A percentile compares a stretch with the other conserved stretches of the same genome.
Evolutionary conservation across 768 basidiomycete genomes (phyloP).

Genomic region (Tylopilus cervinicoccineus): DNA sequence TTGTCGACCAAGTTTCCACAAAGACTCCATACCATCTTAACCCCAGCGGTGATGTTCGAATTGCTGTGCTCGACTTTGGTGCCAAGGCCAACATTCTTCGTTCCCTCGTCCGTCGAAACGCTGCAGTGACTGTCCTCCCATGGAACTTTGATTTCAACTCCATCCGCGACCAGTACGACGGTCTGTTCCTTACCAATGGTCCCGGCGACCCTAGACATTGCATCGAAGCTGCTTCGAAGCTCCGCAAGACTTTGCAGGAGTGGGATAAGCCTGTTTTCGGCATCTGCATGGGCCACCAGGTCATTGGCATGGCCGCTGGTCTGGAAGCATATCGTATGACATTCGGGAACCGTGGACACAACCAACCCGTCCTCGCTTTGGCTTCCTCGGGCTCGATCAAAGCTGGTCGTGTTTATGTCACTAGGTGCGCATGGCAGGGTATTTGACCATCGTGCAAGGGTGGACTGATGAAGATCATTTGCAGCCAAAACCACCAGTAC

Average conservation of each 20-base stretch:
- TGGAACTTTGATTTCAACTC: slow-evolving; percentile 98
- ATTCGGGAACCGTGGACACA: slow-evolving; percentile 99
- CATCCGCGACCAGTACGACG: slow-evolving; percentile 87
- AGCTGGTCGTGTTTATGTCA: slow-evolving; percentile 96
- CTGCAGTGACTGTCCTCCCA: slow-evolving; percentile 90
- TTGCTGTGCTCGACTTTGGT: slow-evolving; percentile 96
- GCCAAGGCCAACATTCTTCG: slow-evolving; percentile 97
- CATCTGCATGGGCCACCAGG: slow-evolving; percentile 99
- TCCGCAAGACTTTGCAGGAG: slow-evolving; percentile 78
- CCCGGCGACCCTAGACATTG: slow-evolving; percentile 93
- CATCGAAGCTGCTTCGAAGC: slow-evolving; percentile 75
- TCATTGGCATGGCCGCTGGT: slow-evolving; percentile 96
- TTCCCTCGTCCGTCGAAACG: slow-evolving; percentile 85
- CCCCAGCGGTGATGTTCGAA: slow-evolving; percentile 79
- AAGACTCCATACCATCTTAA: slow-evolving; percentile 82
- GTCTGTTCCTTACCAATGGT: slow-evolving; percentile 94
- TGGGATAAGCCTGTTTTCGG: slow-evolving; percentile 96
- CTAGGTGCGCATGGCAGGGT: slow-evolving; percentile 50
- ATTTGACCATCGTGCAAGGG: neutral
- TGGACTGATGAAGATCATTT: slow-evolving; percentile 3
- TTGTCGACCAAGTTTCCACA: slow-evolving; percentile 92
- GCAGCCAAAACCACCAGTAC: slow-evolving; percentile 95
- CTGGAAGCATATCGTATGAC: slow-evolving; percentile 97
- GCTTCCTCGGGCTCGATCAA: slow-evolving; percentile 92
- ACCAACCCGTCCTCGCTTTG: slow-evolving; percentile 95